Conservation (phyloP, 441 rosid species). For the Metrosideros polymorpha region DNA sequence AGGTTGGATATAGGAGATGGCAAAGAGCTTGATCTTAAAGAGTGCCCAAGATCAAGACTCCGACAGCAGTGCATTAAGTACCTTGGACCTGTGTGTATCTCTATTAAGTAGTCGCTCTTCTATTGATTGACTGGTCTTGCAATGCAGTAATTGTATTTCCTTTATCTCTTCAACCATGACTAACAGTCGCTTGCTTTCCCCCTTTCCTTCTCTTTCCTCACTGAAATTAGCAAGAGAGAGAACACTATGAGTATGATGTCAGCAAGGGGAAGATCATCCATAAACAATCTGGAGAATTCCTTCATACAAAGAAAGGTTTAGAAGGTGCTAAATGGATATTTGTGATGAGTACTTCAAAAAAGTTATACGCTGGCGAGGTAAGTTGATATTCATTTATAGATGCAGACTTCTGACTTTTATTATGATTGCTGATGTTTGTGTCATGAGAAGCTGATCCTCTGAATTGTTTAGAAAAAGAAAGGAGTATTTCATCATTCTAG, state of each 20-base stretch:
- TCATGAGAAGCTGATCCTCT: neutral
- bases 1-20: constrained; percentile 96
- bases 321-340: constrained; percentile 64
- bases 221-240: constrained; percentile 75
- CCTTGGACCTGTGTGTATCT: constrained; percentile 72
- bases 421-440: neutral
- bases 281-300: constrained; percentile 37
- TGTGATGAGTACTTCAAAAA: constrained; percentile 75
- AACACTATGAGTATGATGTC: constrained; percentile 55
- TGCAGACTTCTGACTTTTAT: neutral
- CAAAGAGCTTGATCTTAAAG: constrained; percentile 54
- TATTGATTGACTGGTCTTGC: neutral
- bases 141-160: neutral
- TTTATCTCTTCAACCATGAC: neutral
- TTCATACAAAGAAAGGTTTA: constrained; percentile 42
- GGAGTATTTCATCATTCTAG: constrained; percentile 92
- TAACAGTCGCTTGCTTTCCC: neutral
- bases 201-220: neutral
- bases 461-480: constrained; percentile 67
- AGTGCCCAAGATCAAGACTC: constrained; percentile 58
- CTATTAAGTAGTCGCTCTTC: neutral
- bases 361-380: constrained; percentile 71
- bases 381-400: neutral
- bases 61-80: constrained; percentile 73
- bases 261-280: constrained; percentile 53